These are phyloP conservation scores for Ploettnerulaceae sp. DNA, from an alignment of 2,329 filamentous ascomycete genomes.

Conservation along the genomic window DNA sequence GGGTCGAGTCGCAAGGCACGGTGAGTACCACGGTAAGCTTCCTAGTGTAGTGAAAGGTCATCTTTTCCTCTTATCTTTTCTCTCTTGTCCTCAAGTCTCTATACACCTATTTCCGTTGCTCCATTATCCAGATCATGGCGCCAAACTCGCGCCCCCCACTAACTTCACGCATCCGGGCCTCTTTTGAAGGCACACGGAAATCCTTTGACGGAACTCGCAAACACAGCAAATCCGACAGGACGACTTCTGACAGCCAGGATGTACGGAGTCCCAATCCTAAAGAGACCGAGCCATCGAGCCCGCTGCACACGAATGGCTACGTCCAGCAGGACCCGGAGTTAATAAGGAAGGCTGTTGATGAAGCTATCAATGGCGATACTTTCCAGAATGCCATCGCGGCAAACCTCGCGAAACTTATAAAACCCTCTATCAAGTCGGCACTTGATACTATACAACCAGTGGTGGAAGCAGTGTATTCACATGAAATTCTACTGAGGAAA, in stretches of 20 bases:
- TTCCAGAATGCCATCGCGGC: conserved; percentile 32
- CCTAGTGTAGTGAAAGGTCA: no score
- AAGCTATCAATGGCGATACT: conserved; percentile 29
- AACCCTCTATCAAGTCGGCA: conserved; percentile 32
- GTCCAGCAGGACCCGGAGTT: conserved; percentile 25
- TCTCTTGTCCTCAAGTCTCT: no score
- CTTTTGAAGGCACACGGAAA: conserved; percentile 26
- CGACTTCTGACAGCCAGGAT: conserved; percentile 2
- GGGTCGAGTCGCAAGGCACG: no score
- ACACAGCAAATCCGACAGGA: conserved; percentile 10
- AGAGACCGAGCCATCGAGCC: conserved; percentile 13
- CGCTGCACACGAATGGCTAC: conserved; percentile 18
- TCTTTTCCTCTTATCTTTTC: no score
- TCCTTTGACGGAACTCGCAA: conserved; percentile 19
- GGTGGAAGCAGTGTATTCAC: conserved; percentile 33
- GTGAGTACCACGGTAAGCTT: no score
- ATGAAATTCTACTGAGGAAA: conserved; percentile 31
- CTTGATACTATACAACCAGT: conserved; percentile 33
- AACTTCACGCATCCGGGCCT: conserved; percentile 29
- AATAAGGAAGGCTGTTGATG: conserved; percentile 27
- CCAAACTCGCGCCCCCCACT: conserved; percentile 31
- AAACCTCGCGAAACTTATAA: conserved; percentile 30
- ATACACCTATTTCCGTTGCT: no score
- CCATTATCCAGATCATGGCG: no score
- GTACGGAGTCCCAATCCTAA: conserved; percentile 9